Conservation (phyloP, 2,329 filamentous ascomycete genomes). For the Huntiella savannae region DNA sequence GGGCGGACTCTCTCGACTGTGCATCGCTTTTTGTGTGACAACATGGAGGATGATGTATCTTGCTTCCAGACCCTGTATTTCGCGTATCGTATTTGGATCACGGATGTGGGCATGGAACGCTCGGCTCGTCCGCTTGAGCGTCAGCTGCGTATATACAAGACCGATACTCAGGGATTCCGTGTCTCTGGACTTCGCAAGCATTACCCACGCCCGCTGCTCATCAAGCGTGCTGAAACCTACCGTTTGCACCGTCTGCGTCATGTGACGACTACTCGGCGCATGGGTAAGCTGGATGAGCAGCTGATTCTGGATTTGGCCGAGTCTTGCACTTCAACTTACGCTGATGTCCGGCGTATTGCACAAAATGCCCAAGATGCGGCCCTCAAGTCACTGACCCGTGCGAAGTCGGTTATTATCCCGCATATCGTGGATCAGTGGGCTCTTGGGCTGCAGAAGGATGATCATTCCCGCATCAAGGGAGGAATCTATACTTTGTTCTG, state of each 20-base stretch:
- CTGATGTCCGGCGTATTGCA: conserved; percentile 84
- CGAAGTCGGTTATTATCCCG: conserved; percentile 74
- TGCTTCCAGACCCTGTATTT: conserved; percentile 89
- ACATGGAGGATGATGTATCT: conserved; percentile 87
- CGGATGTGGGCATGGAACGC: conserved; percentile 88
- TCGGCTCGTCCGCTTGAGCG: conserved; percentile 86
- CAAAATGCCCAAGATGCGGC: conserved; percentile 87
- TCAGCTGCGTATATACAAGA: conserved; percentile 63
- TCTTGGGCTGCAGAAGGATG: conserved; percentile 56
- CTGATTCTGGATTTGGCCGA: conserved; percentile 74
- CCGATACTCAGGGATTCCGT: conserved; percentile 83
- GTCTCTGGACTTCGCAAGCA: conserved; percentile 80
- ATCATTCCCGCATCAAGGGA: conserved; percentile 87
- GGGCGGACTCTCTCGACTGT: conserved; percentile 67
- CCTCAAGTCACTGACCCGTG: conserved; percentile 75
- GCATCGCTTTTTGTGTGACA: conserved; percentile 61
- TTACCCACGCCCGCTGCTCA: conserved; percentile 79
- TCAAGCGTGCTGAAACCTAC: conserved; percentile 85
- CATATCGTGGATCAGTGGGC: conserved; percentile 64
- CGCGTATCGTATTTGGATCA: conserved; percentile 89
- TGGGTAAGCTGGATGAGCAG: conserved; percentile 74
- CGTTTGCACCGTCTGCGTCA: conserved; percentile 86
- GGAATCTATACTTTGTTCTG: conserved; percentile 80
- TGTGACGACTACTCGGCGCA: conserved; percentile 72
- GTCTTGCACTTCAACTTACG: conserved; percentile 79